Evolutionary conservation across 768 basidiomycete genomes (phyloP).

Genomic region (Boletus rubropictus): DNA sequence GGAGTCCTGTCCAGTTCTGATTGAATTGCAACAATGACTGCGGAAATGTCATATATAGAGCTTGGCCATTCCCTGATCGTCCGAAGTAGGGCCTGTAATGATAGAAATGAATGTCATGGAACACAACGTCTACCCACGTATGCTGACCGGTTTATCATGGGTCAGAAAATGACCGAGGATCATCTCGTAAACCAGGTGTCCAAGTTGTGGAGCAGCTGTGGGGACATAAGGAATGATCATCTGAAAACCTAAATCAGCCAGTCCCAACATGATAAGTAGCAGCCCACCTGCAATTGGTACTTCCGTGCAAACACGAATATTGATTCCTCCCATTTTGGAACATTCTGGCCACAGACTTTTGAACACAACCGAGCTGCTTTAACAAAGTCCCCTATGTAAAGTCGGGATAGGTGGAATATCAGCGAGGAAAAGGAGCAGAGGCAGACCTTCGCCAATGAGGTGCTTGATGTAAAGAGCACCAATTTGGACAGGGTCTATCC

Average conservation of each 20-base stretch:
- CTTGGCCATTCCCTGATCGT: slow-evolving; percentile 87
- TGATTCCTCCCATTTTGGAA: slow-evolving; percentile 91
- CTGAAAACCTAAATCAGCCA: slow-evolving; percentile 34
- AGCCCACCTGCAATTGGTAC: slow-evolving; percentile 66
- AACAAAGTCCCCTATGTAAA: slow-evolving; percentile 48
- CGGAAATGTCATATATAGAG: slow-evolving; percentile 82
- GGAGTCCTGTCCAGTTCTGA: slow-evolving; percentile 66
- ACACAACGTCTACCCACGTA: not conserved
- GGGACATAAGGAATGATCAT: slow-evolving; percentile 87
- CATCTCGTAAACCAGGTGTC: slow-evolving; percentile 90
- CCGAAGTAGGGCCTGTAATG: slow-evolving; percentile 57
- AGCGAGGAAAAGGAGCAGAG: not conserved
- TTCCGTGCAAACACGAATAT: slow-evolving; percentile 86
- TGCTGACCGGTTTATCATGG: slow-evolving; percentile 64
- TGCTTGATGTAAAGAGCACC: slow-evolving; percentile 84
- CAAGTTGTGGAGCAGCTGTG: slow-evolving; percentile 72
- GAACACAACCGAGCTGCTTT: slow-evolving; percentile 81
- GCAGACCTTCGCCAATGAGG: slow-evolving; percentile 72
- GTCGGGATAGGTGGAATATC: not conserved
- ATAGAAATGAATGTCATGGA: not conserved
- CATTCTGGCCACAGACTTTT: slow-evolving; percentile 77
- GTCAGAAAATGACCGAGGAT: slow-evolving; percentile 81
- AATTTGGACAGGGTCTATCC: slow-evolving; percentile 59
- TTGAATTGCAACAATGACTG: slow-evolving; percentile 85
- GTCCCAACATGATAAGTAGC: not conserved